A percentile compares a stretch with the other conserved stretches of the same genome.
phyloP scores from a whole-genome alignment of 2,329 filamentous ascomycete species.

The Xylaria multiplex region DNA sequence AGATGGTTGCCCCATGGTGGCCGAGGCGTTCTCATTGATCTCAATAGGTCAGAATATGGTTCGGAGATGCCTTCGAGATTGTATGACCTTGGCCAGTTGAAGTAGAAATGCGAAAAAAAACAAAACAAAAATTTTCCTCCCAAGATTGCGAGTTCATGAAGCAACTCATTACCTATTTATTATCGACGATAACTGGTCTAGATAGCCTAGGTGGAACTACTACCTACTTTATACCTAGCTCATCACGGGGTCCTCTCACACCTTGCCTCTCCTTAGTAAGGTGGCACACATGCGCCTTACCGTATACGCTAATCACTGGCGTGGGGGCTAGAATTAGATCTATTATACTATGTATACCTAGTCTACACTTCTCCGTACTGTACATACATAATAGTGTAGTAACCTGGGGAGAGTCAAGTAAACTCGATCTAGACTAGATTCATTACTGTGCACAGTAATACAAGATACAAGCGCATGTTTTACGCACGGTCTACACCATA shows the following conservation, averaged over 20 bases:
- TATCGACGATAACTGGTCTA: constrained; percentile 13
- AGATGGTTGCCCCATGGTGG: constrained; percentile 77
- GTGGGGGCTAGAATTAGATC: background rate
- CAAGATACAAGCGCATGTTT: too few species aligned
- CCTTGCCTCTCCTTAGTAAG: background rate
- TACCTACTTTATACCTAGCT: background rate
- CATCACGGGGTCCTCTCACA: background rate
- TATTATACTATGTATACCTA: too few species aligned
- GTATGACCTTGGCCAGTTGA: background rate
- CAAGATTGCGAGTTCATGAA: constrained; percentile 9
- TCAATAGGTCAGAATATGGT: background rate
- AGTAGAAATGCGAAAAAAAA: constrained; percentile 8
- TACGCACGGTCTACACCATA: too few species aligned
- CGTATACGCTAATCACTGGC: background rate
- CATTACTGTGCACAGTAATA: too few species aligned
- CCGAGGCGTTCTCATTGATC: background rate
- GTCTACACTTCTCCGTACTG: too few species aligned
- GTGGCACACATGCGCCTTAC: background rate
- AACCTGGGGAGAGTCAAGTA: too few species aligned
- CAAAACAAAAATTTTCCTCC: constrained; percentile 26
- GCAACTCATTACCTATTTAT: constrained; percentile 11
- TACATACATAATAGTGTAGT: too few species aligned
- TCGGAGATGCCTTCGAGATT: background rate
- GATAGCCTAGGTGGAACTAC: constrained; percentile 5
- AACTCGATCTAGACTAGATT: too few species aligned